phyloP scores from a whole-genome alignment of 768 basidiomycete species.

The Mycena leptocephala region DNA sequence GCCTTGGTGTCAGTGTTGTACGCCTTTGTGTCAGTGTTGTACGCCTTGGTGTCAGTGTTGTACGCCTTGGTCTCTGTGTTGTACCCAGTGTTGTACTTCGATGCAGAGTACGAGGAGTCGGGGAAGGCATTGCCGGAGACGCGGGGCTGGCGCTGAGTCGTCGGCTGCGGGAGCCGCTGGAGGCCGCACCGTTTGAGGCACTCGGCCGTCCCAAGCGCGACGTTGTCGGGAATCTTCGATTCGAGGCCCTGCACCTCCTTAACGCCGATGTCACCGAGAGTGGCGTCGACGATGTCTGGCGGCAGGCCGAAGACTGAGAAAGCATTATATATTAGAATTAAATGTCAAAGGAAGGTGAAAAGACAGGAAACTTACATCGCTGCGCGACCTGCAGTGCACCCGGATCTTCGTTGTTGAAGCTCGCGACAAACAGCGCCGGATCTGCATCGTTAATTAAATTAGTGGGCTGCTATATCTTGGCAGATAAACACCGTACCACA shows the following conservation, averaged over 20 bases:
- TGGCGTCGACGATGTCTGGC: slow-evolving; percentile 36
- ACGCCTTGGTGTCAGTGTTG: no score
- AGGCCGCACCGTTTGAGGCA: slow-evolving; percentile 37
- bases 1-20: no score
- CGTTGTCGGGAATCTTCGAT: slow-evolving; percentile 36
- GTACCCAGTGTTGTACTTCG: no score
- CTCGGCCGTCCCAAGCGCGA: slow-evolving; percentile 24
- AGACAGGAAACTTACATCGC: slow-evolving; percentile 30
- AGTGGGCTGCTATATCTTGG: no score
- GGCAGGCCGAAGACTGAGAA: slow-evolving; percentile 38
- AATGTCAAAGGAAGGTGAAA: neutral
- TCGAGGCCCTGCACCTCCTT: slow-evolving; percentile 29
- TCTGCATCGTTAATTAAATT: no score
- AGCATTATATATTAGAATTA: neutral
- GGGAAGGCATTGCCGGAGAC: slow-evolving; percentile 32
- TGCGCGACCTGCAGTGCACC: slow-evolving; percentile 37
- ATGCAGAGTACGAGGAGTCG: slow-evolving; percentile 10
- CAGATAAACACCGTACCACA: slow-evolving; percentile 26
- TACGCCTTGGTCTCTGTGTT: no score
- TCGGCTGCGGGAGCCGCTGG: slow-evolving; percentile 26
- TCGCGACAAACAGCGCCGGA: slow-evolving; percentile 36
- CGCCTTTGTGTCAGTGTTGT: no score
- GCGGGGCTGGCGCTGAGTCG: slow-evolving; percentile 20
- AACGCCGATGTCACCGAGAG: slow-evolving; percentile 36
- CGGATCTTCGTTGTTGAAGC: slow-evolving; percentile 33